These are phyloP conservation scores for Tolypocladium ophioglossoides DNA, from an alignment of 2,329 filamentous ascomycete genomes.

Conservation along the genomic window DNA sequence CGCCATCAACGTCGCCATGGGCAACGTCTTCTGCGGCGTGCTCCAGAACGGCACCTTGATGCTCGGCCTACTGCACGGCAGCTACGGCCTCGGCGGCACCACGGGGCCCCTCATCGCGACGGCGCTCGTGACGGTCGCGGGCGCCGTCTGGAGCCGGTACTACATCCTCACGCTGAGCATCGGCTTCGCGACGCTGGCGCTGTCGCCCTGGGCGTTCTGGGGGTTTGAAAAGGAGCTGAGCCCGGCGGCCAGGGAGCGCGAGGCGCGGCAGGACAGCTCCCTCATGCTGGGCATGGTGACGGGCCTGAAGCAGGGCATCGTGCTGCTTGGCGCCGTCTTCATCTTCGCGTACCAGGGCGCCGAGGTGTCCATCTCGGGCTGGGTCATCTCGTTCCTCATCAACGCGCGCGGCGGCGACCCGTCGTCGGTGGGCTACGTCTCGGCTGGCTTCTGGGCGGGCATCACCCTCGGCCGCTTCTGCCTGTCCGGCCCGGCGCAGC, in stretches of 20 bases:
- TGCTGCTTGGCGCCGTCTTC: slow-evolving; percentile 67
- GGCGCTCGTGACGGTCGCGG: slow-evolving; percentile 50
- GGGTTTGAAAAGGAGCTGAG: slow-evolving; percentile 52
- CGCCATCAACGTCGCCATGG: slow-evolving; percentile 44
- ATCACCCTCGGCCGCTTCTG: slow-evolving; percentile 68
- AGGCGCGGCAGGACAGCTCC: slow-evolving; percentile 9
- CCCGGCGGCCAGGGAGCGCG: slow-evolving; percentile 23
- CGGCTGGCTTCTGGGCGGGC: slow-evolving; percentile 59
- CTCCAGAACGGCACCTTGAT: slow-evolving; percentile 41
- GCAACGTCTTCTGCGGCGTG: slow-evolving; percentile 48
- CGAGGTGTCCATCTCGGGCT: slow-evolving; percentile 75
- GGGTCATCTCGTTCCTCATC: slow-evolving; percentile 81
- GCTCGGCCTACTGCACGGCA: slow-evolving; percentile 55
- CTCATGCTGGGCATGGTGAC: slow-evolving; percentile 33
- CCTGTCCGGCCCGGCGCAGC: slow-evolving; percentile 54
- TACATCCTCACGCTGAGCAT: slow-evolving; percentile 58
- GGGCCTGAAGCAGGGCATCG: slow-evolving; percentile 42
- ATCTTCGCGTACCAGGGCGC: slow-evolving; percentile 81
- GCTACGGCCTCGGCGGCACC: slow-evolving; percentile 55
- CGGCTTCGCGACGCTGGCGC: slow-evolving; percentile 42
- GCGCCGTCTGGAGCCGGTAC: slow-evolving; percentile 57
- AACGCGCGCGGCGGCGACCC: slow-evolving; percentile 59
- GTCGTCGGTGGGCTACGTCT: slow-evolving; percentile 67
- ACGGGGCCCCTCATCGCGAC: slow-evolving; percentile 66
- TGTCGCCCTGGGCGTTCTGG: slow-evolving; percentile 59